phyloP scores from a whole-genome alignment of 2,329 filamentous ascomycete species.

The Aspergillus oerlinghausenensis region DNA sequence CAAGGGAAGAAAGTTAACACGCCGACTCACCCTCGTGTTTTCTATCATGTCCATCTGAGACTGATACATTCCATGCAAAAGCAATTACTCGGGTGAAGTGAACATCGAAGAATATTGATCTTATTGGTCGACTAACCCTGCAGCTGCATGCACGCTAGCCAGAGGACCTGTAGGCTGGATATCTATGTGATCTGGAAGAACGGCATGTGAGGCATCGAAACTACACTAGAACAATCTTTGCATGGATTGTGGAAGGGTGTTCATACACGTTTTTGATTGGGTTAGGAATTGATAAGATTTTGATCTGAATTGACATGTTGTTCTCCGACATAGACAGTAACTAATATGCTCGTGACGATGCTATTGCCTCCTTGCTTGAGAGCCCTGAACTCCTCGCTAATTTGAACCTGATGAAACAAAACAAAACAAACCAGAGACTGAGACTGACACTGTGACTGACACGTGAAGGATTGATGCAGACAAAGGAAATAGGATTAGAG shows the following conservation, averaged over 20 bases:
- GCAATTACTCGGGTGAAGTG: too few species aligned
- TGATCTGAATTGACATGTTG: background rate
- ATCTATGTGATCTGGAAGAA: background rate
- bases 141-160: too few species aligned
- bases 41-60: background rate
- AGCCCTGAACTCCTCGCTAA: background rate
- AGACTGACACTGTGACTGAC: background rate
- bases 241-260: background rate
- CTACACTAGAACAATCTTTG: background rate
- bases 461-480: background rate
- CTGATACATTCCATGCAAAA: too few species aligned
- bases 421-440: background rate
- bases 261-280: background rate
- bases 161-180: too few species aligned
- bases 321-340: too few species aligned
- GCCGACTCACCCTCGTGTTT: background rate
- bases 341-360: background rate
- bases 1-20: too few species aligned
- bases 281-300: background rate
- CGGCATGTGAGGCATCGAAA: background rate
- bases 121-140: too few species aligned
- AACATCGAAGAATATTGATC: too few species aligned
- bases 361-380: background rate
- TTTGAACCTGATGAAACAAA: background rate
- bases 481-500: background rate